phyloP scores from a whole-genome alignment of 2,329 filamentous ascomycete genomes.

The Penicillium occitanis region DNA sequence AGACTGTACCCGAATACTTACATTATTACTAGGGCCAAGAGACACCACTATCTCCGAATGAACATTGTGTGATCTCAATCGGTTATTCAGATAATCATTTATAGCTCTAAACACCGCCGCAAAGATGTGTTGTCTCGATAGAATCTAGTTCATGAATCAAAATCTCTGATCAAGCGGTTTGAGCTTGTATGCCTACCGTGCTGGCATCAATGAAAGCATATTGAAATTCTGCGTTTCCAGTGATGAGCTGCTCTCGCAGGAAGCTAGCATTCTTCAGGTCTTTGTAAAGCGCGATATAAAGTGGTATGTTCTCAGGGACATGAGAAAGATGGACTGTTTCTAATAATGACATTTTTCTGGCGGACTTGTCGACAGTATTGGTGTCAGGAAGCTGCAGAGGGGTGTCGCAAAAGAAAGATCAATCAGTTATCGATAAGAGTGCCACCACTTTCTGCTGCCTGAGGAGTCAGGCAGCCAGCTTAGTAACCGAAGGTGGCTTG shows the following conservation, averaged over 20 bases:
- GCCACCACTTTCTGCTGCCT: slow-evolving; percentile 7
- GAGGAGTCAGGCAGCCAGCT: neutral
- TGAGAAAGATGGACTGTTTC: slow-evolving; percentile 74
- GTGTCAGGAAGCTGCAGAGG: neutral
- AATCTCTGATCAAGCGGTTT: neutral
- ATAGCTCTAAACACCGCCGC: slow-evolving; percentile 77
- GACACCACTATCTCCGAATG: slow-evolving; percentile 85
- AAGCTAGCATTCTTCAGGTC: slow-evolving; percentile 74
- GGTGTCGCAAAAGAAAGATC: neutral
- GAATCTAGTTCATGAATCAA: slow-evolving; percentile 51
- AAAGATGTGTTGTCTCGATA: slow-evolving; percentile 71
- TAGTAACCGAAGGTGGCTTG: neutral
- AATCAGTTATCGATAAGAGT: slow-evolving; percentile 12
- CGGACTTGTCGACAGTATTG: neutral
- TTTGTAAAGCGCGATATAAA: slow-evolving; percentile 74
- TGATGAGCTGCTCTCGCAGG: slow-evolving; percentile 79
- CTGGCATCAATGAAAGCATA: slow-evolving; percentile 91
- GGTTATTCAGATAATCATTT: slow-evolving; percentile 60
- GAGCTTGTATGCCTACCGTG: slow-evolving; percentile 55
- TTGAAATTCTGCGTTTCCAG: slow-evolving; percentile 79
- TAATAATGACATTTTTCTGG: slow-evolving; percentile 44
- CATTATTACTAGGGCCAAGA: slow-evolving; percentile 79
- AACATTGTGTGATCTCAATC: slow-evolving; percentile 76
- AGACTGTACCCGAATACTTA: slow-evolving; percentile 38
- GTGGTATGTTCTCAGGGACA: slow-evolving; percentile 63